These are phyloP conservation scores for Meyerozyma smithsonii DNA, from an alignment of 1,139 yeast species.

Conservation along the genomic window DNA sequence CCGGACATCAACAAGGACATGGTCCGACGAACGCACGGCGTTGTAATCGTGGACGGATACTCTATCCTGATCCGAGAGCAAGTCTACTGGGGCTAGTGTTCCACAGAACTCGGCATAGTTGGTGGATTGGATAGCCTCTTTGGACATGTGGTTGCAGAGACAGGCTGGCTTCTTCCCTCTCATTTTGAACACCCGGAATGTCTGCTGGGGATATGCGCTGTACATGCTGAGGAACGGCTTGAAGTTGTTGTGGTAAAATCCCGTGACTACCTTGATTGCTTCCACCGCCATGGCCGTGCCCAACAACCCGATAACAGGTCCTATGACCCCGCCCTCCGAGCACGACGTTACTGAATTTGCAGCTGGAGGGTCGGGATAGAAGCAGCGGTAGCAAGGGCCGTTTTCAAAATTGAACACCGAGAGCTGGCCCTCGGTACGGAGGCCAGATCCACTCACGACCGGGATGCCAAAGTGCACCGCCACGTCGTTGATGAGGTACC, in stretches of 20 bases:
- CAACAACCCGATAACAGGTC: slow-evolving; percentile 90
- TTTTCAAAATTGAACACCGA: slow-evolving; percentile 64
- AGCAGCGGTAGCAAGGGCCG: slow-evolving; percentile 95
- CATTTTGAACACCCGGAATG: slow-evolving; percentile 73
- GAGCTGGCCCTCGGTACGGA: slow-evolving; percentile 88
- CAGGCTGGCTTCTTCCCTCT: slow-evolving; percentile 62
- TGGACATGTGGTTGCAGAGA: slow-evolving; percentile 63
- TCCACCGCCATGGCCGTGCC: slow-evolving; percentile 91
- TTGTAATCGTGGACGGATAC: slow-evolving; percentile 44
- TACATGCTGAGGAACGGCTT: slow-evolving; percentile 68
- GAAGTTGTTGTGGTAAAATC: slow-evolving; percentile 49
- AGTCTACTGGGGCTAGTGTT: slow-evolving; percentile 36
- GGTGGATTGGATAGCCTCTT: slow-evolving; percentile 40
- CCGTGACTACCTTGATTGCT: slow-evolving; percentile 68
- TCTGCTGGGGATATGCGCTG: slow-evolving; percentile 71
- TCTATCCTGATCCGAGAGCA: slow-evolving; percentile 37
- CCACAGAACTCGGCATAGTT: slow-evolving; percentile 81
- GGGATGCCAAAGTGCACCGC: slow-evolving; percentile 67
- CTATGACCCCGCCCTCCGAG: slow-evolving; percentile 91
- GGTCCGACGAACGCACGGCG: slow-evolving; percentile 11
- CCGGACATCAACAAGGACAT: slow-evolving; percentile 68
- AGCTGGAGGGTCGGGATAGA: slow-evolving; percentile 88
- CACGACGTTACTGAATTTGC: slow-evolving; percentile 81
- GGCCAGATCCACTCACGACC: slow-evolving; percentile 87
- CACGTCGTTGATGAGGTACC: slow-evolving; percentile 85